Evolutionary conservation across 2,329 filamentous ascomycete species (phyloP), one percentile per base, ranked within the genome.

Genomic region (Polytolypa hystricis): DNA sequence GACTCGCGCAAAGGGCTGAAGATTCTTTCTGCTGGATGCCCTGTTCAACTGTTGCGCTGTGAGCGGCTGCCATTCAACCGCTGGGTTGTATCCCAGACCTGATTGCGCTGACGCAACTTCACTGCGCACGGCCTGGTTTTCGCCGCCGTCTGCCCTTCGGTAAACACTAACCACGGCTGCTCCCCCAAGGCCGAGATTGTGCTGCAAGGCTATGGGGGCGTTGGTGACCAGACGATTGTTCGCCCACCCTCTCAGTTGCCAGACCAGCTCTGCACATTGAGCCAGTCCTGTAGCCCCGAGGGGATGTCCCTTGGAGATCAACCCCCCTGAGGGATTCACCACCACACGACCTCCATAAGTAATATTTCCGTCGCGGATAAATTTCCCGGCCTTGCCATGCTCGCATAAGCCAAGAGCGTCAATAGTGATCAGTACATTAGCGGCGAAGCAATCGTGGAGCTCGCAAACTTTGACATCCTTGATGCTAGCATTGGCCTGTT

Each of bases 281-380:
- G 52, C 52, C 3, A 55, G 41, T 2, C 52, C 52, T 1, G 52
- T 54, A 2, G 52, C 52, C 4, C 52, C 52, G 4, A 55, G 41
- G 4, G 52, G 52, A 28, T 55, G 52, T 7, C 52, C 52, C 38
- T 55, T 55, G 16, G 52, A 53, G 26, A 54, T 54, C 6, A 55
- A 33, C 1, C 52, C 52, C 5, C 52, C 52, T 4, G 45, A 48
- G 1, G 52, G 52, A 28, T 55, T 55, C 10, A 54, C 42, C 7
- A 55, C 33, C 10, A 43, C 44, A 12, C 39, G 39, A 9, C 45
- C 42, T 8, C 48, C 48, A 25, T 51, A 47, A 2, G 49, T 49
- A 15, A 49, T 47, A 27, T 48, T 46, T 6, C 49, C 49, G 10
- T 39, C 31, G 14, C 49, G 44, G 8, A 51, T 39, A 36, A 51